These are phyloP conservation scores for Sordariomycetes sp. DNA, from an alignment of 2,329 filamentous ascomycete species.

Conservation along the genomic window DNA sequence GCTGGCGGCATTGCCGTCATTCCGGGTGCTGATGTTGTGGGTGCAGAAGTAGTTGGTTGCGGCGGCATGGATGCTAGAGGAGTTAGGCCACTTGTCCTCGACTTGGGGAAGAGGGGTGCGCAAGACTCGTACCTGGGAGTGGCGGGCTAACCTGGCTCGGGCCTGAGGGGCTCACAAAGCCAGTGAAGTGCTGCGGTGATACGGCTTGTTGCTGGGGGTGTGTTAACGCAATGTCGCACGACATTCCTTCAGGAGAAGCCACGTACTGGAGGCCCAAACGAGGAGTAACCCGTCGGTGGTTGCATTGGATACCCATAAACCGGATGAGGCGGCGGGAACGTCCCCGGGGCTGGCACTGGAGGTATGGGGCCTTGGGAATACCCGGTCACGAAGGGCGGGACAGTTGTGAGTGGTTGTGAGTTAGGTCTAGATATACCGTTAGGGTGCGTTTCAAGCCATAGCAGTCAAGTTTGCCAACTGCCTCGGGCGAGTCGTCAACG, in stretches of 20 bases:
- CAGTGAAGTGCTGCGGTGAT: neutral
- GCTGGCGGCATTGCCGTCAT: constrained; percentile 52
- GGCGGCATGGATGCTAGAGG: neutral
- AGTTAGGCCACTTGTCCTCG: neutral
- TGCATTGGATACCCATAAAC: neutral
- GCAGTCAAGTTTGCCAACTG: neutral
- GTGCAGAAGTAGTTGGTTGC: neutral
- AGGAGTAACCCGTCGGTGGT: neutral
- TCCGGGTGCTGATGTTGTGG: neutral
- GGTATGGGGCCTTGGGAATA: neutral
- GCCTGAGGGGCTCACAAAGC: neutral
- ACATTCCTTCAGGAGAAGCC: neutral
- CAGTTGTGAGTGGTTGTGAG: neutral
- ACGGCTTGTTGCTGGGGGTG: neutral
- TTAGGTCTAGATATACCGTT: neutral
- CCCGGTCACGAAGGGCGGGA: neutral
- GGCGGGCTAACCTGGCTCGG: neutral
- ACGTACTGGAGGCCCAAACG: neutral
- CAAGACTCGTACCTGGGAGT: neutral
- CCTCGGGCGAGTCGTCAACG: neutral
- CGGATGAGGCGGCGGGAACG: neutral
- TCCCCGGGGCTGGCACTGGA: neutral
- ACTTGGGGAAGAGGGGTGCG: neutral
- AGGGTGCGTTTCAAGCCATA: neutral
- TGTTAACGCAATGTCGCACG: neutral